These are phyloP conservation scores for Solanum hybrid DNA, from an alignment of 305 asterid species.

Conservation along the genomic window DNA sequence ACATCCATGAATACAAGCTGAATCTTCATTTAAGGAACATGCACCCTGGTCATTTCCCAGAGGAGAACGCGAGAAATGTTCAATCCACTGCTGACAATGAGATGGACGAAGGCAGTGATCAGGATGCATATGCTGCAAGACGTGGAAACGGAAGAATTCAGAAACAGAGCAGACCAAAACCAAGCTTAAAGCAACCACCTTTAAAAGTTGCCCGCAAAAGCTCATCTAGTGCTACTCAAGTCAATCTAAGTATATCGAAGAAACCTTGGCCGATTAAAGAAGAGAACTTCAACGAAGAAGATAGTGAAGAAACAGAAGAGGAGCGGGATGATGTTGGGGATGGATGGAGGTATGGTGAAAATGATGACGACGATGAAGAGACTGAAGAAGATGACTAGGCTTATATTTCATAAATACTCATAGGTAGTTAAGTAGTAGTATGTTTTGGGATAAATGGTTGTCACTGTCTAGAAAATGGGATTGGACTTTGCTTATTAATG, in stretches of 20 bases:
- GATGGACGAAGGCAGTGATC: slow-evolving; percentile 87
- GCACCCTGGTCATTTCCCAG: slow-evolving; percentile 91
- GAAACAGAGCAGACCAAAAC: slow-evolving; percentile 66
- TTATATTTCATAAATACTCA: not conserved
- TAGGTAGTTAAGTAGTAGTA: not conserved
- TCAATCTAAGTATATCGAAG: slow-evolving; percentile 34
- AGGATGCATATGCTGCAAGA: slow-evolving; percentile 44
- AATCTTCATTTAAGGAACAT: slow-evolving; percentile 86
- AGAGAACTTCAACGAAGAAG: slow-evolving; percentile 63
- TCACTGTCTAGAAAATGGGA: not conserved
- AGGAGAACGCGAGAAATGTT: slow-evolving; percentile 51
- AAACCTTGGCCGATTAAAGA: slow-evolving; percentile 60
- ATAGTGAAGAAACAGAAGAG: slow-evolving; percentile 97
- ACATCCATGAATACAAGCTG: slow-evolving; percentile 97
- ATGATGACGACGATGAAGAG: slow-evolving; percentile 48
- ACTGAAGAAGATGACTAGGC: slow-evolving; percentile 91
- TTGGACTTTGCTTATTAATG: not conserved
- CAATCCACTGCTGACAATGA: slow-evolving; percentile 40
- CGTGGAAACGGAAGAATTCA: slow-evolving; percentile 45
- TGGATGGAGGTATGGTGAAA: slow-evolving; percentile 62
- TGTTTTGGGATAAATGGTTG: not conserved
- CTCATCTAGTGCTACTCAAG: slow-evolving; percentile 32
- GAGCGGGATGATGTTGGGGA: slow-evolving; percentile 69
- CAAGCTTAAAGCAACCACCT: slow-evolving; percentile 62
- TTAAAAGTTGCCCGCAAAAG: slow-evolving; percentile 63